Evolutionary conservation across 2,329 filamentous ascomycete species (phyloP).

Genomic region (Fusarium scirpi): DNA sequence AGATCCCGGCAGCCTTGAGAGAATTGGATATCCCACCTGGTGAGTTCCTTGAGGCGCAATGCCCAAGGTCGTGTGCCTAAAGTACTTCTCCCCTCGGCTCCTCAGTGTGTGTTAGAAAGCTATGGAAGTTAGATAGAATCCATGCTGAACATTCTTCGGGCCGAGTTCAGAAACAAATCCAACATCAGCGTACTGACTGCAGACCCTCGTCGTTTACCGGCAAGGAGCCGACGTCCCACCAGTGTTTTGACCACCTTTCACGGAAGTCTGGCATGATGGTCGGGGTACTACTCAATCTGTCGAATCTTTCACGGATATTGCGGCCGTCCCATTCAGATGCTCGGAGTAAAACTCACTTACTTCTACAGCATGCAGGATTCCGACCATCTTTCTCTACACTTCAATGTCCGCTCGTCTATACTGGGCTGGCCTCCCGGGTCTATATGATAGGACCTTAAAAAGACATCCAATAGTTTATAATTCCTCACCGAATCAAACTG

Average conservation of each 20-base stretch:
- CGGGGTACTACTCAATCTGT: no score
- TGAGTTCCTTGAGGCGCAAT: not conserved
- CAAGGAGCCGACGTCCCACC: not conserved
- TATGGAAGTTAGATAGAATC: not conserved
- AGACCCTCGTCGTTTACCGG: not conserved
- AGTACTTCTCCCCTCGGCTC: no score
- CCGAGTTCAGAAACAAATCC: not conserved
- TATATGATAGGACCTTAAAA: no score
- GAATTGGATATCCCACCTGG: not conserved
- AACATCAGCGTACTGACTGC: not conserved
- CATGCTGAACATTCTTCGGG: not conserved
- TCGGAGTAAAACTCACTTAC: not conserved
- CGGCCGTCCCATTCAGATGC: no score
- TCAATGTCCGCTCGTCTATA: no score
- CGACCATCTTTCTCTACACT: no score
- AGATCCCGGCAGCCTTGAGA: not conserved
- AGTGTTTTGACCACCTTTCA: not conserved
- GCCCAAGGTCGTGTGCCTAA: not conserved
- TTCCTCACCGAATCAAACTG: no score
- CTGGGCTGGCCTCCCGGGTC: no score
- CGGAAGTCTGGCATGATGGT: no score
- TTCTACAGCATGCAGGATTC: not conserved
- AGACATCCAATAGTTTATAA: no score
- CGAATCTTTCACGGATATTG: no score
- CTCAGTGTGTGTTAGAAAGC: fast-evolving